phyloP scores from a whole-genome alignment of 805 yeast species.

The Candida silvicultrix region DNA sequence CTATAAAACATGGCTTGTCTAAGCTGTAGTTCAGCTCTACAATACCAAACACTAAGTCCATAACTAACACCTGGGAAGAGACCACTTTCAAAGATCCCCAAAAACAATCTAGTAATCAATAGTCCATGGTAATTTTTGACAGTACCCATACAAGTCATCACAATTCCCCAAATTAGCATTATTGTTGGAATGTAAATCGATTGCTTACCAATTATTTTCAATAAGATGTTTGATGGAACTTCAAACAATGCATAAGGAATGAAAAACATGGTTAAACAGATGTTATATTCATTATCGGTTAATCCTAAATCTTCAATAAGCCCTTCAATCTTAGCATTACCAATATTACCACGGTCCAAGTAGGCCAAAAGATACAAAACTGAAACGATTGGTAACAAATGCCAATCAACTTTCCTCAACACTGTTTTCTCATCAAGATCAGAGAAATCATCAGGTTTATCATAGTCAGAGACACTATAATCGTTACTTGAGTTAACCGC shows the following conservation, averaged over 20 bases:
- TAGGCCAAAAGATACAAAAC: slow-evolving; percentile 35
- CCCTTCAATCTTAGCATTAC: slow-evolving; percentile 50
- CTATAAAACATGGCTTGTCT: slow-evolving; percentile 33
- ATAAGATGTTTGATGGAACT: slow-evolving; percentile 26
- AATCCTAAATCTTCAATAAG: slow-evolving; percentile 30
- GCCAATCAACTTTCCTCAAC: slow-evolving; percentile 32
- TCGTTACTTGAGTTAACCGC: not conserved
- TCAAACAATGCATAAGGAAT: slow-evolving; percentile 32
- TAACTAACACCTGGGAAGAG: slow-evolving; percentile 36
- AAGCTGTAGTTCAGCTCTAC: slow-evolving; percentile 29
- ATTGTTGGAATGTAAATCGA: not conserved
- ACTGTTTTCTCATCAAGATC: slow-evolving; percentile 20
- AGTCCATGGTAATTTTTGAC: slow-evolving; percentile 23
- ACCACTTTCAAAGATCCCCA: slow-evolving; percentile 38
- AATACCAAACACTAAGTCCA: slow-evolving; percentile 33
- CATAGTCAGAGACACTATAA: not conserved
- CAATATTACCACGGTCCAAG: slow-evolving; percentile 49
- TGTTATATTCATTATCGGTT: slow-evolving; percentile 29
- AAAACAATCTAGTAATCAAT: slow-evolving; percentile 35
- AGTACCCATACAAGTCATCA: slow-evolving; percentile 37
- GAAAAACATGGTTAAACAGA: slow-evolving; percentile 37
- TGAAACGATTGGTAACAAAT: slow-evolving; percentile 33
- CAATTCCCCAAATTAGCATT: not conserved
- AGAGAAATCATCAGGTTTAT: not conserved
- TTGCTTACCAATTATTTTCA: slow-evolving; percentile 6